phyloP scores from a whole-genome alignment of 2,329 filamentous ascomycete species.

The Colletotrichum tropicicola region DNA sequence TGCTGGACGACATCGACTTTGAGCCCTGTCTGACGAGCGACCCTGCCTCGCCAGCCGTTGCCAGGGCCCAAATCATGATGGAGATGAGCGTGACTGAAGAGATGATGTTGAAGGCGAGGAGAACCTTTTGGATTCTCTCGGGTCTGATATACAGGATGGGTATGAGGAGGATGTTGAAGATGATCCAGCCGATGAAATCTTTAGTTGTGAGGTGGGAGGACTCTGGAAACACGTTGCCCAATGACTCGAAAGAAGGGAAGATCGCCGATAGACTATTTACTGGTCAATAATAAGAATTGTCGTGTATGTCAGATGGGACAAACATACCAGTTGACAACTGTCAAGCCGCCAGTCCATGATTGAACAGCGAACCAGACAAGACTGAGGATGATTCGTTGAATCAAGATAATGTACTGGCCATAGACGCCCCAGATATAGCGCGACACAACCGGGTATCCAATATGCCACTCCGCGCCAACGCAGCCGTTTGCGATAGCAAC shows the following conservation, averaged over 20 bases:
- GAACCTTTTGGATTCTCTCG: conserved; percentile 44
- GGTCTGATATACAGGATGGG: conserved; percentile 54
- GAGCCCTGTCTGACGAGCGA: conserved; percentile 33
- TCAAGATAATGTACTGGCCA: conserved; percentile 47
- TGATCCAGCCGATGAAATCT: conserved; percentile 40
- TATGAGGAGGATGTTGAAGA: conserved; percentile 39
- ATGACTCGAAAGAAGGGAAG: conserved; percentile 35
- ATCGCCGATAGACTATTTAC: conserved; percentile 35
- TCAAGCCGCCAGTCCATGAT: conserved; percentile 38
- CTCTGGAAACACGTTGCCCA: conserved; percentile 36
- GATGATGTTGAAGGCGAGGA: conserved; percentile 40
- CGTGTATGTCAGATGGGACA: too few species aligned
- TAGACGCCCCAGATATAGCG: conserved; percentile 51
- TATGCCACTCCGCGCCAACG: conserved; percentile 42
- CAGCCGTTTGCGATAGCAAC: conserved; percentile 19
- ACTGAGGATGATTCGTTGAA: conserved; percentile 48
- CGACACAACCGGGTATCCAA: conserved; percentile 51
- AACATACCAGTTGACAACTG: conserved; percentile 28
- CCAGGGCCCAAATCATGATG: conserved; percentile 46
- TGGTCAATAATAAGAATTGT: not conserved
- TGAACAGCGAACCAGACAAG: conserved; percentile 50
- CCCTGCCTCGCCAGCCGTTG: conserved; percentile 42
- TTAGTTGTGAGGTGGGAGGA: conserved; percentile 35
- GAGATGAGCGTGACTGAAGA: conserved; percentile 40
- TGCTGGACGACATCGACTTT: conserved; percentile 16